Evolutionary conservation across 2,329 filamentous ascomycete species (phyloP).

Genomic region (Aureobasidium sp.): DNA sequence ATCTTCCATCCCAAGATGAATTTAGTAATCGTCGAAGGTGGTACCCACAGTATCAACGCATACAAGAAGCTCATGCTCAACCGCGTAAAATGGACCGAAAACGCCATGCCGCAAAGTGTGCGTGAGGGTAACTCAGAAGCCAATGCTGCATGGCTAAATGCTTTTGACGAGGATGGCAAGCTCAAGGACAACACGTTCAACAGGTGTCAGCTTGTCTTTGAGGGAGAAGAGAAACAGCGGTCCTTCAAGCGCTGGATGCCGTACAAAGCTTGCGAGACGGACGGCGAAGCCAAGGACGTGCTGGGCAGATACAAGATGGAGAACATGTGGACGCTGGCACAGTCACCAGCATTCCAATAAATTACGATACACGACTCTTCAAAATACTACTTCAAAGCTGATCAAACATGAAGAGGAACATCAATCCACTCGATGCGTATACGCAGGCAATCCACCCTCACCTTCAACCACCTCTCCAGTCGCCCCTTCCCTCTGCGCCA

Average conservation of each 20-base stretch:
- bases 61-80: conserved; percentile 93
- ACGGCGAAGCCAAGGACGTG: conserved; percentile 77
- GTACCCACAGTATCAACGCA: conserved; percentile 69
- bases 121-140: conserved; percentile 54
- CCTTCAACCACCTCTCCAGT: neutral
- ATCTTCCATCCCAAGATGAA: conserved; percentile 86
- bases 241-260: conserved; percentile 76
- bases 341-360: conserved; percentile 31
- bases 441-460: neutral
- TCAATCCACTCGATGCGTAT: neutral
- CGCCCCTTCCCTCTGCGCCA: neutral
- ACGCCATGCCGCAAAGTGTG: conserved; percentile 56
- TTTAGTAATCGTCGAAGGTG: conserved; percentile 86
- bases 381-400: neutral
- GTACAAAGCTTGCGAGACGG: conserved; percentile 85
- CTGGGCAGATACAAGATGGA: conserved; percentile 81
- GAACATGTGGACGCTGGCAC: conserved; percentile 88
- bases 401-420: too few relatives aligned
- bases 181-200: conserved; percentile 78
- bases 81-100: conserved; percentile 93
- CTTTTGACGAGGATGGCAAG: conserved; percentile 69
- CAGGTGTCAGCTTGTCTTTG: conserved; percentile 77
- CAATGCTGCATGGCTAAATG: conserved; percentile 65
- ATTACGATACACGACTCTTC: neutral
- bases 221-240: conserved; percentile 76